Percentiles rank a stretch among this genome's conserved stretches.
These are phyloP conservation scores for Capsicum baccatum DNA, from an alignment of 257 asterid species.

Conservation along the genomic window DNA sequence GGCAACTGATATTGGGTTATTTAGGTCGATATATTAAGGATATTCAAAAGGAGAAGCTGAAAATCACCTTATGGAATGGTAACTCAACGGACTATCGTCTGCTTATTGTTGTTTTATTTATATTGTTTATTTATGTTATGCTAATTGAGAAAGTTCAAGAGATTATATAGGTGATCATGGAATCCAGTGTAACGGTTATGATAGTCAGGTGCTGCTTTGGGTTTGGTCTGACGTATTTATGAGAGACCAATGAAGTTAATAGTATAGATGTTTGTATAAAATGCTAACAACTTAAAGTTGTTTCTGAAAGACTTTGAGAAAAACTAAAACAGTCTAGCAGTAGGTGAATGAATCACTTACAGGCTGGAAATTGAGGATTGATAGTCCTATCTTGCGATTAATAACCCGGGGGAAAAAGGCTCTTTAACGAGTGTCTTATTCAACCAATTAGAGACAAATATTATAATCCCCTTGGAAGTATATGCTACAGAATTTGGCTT, in stretches of 20 bases:
- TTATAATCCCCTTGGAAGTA: background rate
- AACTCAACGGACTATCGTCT: background rate
- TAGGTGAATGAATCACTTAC: background rate
- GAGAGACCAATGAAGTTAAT: background rate
- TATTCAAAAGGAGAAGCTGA: constrained; percentile 91
- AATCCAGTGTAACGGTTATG: constrained; percentile 11
- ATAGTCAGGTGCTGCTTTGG: background rate
- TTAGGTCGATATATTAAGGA: constrained; percentile 87
- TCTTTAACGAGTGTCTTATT: background rate
- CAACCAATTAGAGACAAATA: constrained; percentile 11
- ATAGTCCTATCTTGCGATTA: background rate
- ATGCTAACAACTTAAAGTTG: background rate
- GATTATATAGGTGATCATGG: constrained; percentile 21
- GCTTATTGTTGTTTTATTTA: too few relatives aligned
- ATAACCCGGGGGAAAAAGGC: background rate
- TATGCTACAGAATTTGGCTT: background rate
- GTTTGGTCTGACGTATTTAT: background rate
- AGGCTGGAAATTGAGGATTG: background rate
- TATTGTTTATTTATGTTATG: too few relatives aligned
- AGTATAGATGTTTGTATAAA: background rate
- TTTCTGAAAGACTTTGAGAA: background rate
- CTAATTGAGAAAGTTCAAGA: constrained; percentile 6
- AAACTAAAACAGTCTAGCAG: background rate
- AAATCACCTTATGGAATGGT: constrained; percentile 97
- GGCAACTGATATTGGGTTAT: constrained; percentile 86